Base-by-base conservation (phyloP, 176 grass and related monocot species). In the Guadua angustifolia region DNA sequence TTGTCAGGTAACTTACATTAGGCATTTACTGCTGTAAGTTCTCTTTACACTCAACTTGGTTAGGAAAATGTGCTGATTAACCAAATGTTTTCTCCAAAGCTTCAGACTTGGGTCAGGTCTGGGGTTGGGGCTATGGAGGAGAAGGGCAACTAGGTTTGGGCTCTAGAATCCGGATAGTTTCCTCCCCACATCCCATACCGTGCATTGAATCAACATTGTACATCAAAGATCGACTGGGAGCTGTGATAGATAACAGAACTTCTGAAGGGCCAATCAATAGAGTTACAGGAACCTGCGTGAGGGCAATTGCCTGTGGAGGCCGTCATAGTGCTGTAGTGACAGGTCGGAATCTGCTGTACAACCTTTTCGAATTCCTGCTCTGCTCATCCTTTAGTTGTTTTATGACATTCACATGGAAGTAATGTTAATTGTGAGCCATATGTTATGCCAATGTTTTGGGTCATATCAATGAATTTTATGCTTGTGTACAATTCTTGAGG, bases 111-210 rank as follows among this genome's bases (percentile, higher is more conserved):
- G 93, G 97, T 84, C 97, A 96, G 40, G 93, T 99, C 60, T 99
- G 97, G 97, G 97, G 97, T 88, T 99, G 97, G 97, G 97, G 97
- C 40, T 99, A 99, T 86, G 97, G 97, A 90, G 97, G 93, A 60
- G 97, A 99, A 91, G 97, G 97, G 24, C 97, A 99, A 80, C 82
- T 99, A 82, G 97, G 97, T 74, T 86, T 99, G 59, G 97, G 97
- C 85, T 94, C 93, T 87, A 81, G 93, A 79, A 96, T 96, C 61
- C 86, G 97, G 35, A 94, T 86, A 52, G 86, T 99, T 52, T 94
- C 91, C 60, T 96, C 97, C 79, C 93, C 97, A 52, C 97, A 96
- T 87, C 91, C 93, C 21, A 67, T 99, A 74, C 97, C 91, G 1
- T 99, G 97, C 86, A 90, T 99, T 75, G 97, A 99, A 70, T 92